Conservation (phyloP, 345 rosid genomes). For the Gynandropsis gynandra region DNA sequence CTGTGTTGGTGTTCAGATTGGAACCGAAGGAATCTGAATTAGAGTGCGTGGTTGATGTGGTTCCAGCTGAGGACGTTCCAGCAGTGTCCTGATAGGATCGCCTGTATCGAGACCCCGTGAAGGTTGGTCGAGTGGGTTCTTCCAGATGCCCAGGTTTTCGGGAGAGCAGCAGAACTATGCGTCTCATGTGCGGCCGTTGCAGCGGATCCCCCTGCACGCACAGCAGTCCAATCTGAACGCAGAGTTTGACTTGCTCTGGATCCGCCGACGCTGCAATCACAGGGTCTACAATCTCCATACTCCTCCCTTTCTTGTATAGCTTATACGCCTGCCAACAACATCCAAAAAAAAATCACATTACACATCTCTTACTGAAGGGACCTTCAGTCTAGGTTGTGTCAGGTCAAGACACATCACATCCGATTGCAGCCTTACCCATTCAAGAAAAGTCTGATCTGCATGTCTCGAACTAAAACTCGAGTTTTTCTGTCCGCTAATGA, state of each 20-base stretch:
- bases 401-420: background rate
- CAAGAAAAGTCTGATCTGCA: slow-evolving; percentile 64
- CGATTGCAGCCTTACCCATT: slow-evolving; percentile 60
- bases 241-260: slow-evolving; percentile 47
- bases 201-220: slow-evolving; percentile 83
- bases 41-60: slow-evolving; percentile 32
- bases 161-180: slow-evolving; percentile 60
- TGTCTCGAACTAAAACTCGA: slow-evolving; percentile 38
- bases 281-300: slow-evolving; percentile 64
- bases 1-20: slow-evolving; percentile 33
- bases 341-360: background rate
- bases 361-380: background rate
- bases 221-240: slow-evolving; percentile 72
- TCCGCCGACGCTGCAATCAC: slow-evolving; percentile 43
- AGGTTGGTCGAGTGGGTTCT: slow-evolving; percentile 62
- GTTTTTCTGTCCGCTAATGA: slow-evolving; percentile 77
- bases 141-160: slow-evolving; percentile 50
- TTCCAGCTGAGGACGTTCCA: slow-evolving; percentile 15
- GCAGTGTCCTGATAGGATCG: slow-evolving; percentile 39
- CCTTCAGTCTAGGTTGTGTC: background rate
- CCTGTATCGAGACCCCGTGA: slow-evolving; percentile 58
- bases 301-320: slow-evolving; percentile 55
- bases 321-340: slow-evolving; percentile 54
- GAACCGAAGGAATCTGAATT: slow-evolving; percentile 40
- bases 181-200: slow-evolving; percentile 55